A percentile compares a stretch with the other conserved stretches of the same genome.
phyloP scores from a whole-genome alignment of 495 filamentous ascomycete species.

The Penicillium arizonense region DNA sequence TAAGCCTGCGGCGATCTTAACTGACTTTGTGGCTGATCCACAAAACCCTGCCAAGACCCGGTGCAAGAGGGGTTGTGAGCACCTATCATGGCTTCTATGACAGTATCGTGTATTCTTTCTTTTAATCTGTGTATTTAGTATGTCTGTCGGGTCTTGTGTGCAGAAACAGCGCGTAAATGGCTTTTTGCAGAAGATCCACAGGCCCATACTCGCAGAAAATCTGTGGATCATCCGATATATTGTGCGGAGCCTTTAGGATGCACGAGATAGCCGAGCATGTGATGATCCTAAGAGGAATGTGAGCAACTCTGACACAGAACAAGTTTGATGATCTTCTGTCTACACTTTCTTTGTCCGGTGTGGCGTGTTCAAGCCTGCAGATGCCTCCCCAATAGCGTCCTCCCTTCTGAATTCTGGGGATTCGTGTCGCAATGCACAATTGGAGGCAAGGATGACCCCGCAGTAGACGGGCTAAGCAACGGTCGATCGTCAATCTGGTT shows the following conservation, averaged over 20 bases:
- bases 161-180: too few relatives aligned
- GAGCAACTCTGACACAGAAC: background rate
- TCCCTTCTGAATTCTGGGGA: background rate
- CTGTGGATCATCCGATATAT: constrained; percentile 15
- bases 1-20: constrained; percentile 7
- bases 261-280: constrained; percentile 28
- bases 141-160: background rate
- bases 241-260: constrained; percentile 19
- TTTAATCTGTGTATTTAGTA: background rate
- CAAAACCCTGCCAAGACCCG: constrained; percentile 7
- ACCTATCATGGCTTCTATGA: constrained; percentile 7
- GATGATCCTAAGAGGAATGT: constrained; percentile 15
- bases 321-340: background rate
- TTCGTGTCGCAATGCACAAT: constrained; percentile 20
- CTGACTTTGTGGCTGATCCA: constrained; percentile 7
- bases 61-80: constrained; percentile 12
- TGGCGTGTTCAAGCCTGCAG: constrained; percentile 4
- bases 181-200: background rate
- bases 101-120: background rate
- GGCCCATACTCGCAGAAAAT: background rate
- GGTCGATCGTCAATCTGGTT: constrained; percentile 13
- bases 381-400: constrained; percentile 8
- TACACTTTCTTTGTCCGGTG: background rate
- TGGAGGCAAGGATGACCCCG: constrained; percentile 25
- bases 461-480: constrained; percentile 18